Conservation (phyloP, 768 basidiomycete species). For the Tulasnella sp. region DNA sequence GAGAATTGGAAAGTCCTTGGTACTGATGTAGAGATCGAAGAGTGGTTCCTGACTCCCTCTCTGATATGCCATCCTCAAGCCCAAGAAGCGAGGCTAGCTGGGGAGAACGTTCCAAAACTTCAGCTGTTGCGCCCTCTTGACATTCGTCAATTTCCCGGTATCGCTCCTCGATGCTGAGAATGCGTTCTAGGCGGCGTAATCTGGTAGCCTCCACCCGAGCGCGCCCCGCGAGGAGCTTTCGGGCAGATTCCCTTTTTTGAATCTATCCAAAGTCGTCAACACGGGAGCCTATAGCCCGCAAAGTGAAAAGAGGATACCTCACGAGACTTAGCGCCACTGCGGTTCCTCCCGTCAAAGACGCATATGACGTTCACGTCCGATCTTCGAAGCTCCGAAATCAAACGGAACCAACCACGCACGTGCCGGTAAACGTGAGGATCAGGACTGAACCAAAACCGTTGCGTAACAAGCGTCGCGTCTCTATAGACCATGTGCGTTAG, state of each 20-base stretch:
- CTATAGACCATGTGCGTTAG: conserved; percentile 42
- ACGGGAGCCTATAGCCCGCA: background rate
- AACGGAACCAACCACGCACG: conserved; percentile 72
- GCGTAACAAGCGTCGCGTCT: conserved; percentile 82
- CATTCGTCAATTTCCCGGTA: background rate
- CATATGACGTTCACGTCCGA: conserved; percentile 60
- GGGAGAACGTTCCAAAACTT: background rate
- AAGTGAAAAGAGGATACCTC: conserved; percentile 49
- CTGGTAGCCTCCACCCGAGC: conserved; percentile 3
- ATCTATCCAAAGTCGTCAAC: background rate
- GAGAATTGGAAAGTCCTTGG: too few relatives aligned
- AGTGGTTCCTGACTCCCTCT: too few relatives aligned
- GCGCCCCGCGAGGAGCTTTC: background rate
- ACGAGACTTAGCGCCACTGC: conserved; percentile 61
- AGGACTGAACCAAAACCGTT: conserved; percentile 71
- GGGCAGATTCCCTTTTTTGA: background rate
- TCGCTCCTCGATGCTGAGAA: background rate
- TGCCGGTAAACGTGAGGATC: conserved; percentile 63
- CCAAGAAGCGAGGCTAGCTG: background rate
- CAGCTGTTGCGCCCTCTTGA: background rate
- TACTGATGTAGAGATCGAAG: too few relatives aligned
- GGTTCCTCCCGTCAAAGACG: conserved; percentile 72
- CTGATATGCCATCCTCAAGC: too few relatives aligned
- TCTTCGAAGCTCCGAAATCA: conserved; percentile 59
- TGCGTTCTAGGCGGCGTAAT: background rate